Base-by-base conservation (phyloP, 2,329 filamentous ascomycete species). In the Colletotrichum ledebouriae region DNA sequence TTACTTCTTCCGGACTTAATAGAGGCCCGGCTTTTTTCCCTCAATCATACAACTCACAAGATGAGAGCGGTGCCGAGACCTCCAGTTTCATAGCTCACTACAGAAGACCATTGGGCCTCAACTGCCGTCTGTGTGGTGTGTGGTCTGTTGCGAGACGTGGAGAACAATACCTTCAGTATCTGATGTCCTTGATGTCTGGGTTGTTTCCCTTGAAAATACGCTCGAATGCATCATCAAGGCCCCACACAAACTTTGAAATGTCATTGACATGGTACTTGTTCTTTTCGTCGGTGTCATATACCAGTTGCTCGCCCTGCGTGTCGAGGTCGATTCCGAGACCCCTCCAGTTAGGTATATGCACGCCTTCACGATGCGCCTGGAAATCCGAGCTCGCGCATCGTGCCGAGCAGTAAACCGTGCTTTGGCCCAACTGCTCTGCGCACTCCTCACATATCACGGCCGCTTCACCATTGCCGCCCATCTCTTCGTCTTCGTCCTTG, bases 401-500 rank as follows among this genome's bases (percentile, higher is more conserved):
- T 33, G 76, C 71, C 7, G 81, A 82, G 72, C 83, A 85, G 70
- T 81, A 85, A 6, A 80, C 56, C 0, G 78, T 78, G 25, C 76
- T 73, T n/a, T 75, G 73, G 63, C 78, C 78, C 56, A 80, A 70
- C 5, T 73, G 75, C 56, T 74, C 71, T 1, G 84, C 71, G 59
- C 83, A 85, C 59, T 81, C 78, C 57, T 76, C 78, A 71, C 83
- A 85, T 20, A 79, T 76, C 9, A 82, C 78, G 3, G 79, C 71
- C 3, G 71, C 67, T 12, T 76, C 76, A n/a, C 62, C 66, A 15
- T 73, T 61, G 47, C 61, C 63, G 13, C 64, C 73, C 81, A 82
- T 83, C 20, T 78, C 76, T 1, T 76, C 76, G 22, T 83, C 81
- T 37, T 81, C 76, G 11, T 83, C 81, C 6, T 72, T 69, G 10